A percentile compares a stretch with the other conserved stretches of the same genome.
Conservation (phyloP, 768 basidiomycete species). For the Naganishia antarctica region DNA sequence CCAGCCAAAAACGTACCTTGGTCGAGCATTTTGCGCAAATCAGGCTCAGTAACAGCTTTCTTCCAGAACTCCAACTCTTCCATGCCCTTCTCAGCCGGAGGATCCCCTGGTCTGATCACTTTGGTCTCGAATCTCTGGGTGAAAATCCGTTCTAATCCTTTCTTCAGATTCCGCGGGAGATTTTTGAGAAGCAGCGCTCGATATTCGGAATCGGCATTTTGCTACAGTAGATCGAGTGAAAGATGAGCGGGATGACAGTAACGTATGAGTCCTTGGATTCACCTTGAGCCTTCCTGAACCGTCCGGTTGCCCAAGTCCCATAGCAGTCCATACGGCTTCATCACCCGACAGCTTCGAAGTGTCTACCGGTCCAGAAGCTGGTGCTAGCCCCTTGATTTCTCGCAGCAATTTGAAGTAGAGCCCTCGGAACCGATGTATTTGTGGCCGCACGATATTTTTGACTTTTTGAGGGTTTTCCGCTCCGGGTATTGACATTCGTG, state of each 20-base stretch:
- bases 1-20: conserved; percentile 30
- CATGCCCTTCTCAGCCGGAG: conserved; percentile 5
- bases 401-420: conserved; percentile 60
- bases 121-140: conserved; percentile 13
- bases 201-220: conserved; percentile 67
- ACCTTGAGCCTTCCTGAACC: conserved; percentile 1
- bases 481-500: conserved; percentile 79
- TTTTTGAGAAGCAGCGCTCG: conserved; percentile 70
- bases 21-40: conserved; percentile 56
- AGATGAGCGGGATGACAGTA: not conserved
- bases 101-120: conserved; percentile 9
- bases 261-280: not conserved
- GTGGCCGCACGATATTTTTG: conserved; percentile 80
- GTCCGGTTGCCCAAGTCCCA: not conserved
- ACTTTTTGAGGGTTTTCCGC: conserved; percentile 94
- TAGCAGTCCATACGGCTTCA: not conserved
- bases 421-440: conserved; percentile 72
- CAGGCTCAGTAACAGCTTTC: conserved; percentile 56
- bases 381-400: conserved; percentile 54
- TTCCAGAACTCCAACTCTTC: conserved; percentile 69
- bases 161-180: conserved; percentile 66
- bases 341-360: conserved; percentile 1
- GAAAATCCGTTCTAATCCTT: conserved; percentile 29
- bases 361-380: not conserved
- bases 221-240: conserved; percentile 46